Evolutionary conservation across 306 rosid species (phyloP), one percentile per base, ranked within the genome.

Genomic region (Vicia sativa): DNA sequence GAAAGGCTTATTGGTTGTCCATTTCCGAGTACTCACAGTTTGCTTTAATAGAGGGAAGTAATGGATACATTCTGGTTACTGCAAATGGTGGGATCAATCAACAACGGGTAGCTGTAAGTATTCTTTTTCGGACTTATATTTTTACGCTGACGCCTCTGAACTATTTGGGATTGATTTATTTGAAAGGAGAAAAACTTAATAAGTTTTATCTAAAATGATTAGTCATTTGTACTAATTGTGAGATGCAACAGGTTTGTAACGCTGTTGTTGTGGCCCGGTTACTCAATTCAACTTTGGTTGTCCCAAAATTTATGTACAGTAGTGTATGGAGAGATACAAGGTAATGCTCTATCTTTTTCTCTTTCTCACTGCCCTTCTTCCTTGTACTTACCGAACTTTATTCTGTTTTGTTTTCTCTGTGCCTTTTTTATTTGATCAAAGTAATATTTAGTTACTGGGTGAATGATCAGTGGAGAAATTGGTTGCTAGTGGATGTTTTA

Each of bases 1-100:
- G 37, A 39, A 49, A 12, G 56, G 55, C 58, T 60, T 25, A 34
- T 71, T 66, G 55, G 42, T 42, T 37, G 42, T 42, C 43, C 28
- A 18, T 68, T 28, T 49, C 68, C 67, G 65, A 59, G 42, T 65
- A 71, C 82, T 84, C 67, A 77, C 68, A 42, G 28, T 13, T 62
- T 73, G 67, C 65, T 76, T 48, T 71, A 49, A 66, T 55, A 93
- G 96, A 78, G 77, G 91, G 97, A 63, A 87, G 74, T 18, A 88
- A 86, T 79, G 97, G 97, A 74, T 88, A 88, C 83, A 77, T 93
- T 70, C 37, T 93, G 87, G 83, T 90, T 75, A 93, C 97, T 67
- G 99, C 97, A 74, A 93, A 93, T 49, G 99, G 99, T 77, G 99
- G 97, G 79, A 88, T 90, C 78, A 93, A 93, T 82, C 99, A 93